Evolutionary conservation across 305 asterid species (phyloP).

Genomic region (Fraxinus greggii): DNA sequence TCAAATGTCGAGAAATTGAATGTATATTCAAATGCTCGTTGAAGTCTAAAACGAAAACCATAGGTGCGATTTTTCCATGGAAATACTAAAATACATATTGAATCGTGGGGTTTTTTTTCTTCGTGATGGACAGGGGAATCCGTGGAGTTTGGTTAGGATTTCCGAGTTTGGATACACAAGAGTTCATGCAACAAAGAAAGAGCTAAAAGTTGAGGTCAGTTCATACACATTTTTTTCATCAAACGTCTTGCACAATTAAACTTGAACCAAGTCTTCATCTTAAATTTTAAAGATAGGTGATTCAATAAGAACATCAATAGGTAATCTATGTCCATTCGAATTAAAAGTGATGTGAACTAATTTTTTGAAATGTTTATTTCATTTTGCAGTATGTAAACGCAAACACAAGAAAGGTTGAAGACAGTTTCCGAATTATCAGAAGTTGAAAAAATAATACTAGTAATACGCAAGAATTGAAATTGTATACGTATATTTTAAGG

Average conservation of each 20-base stretch:
- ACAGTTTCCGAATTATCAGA: constrained; percentile 51
- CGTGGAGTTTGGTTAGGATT: constrained; percentile 63
- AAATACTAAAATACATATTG: background rate
- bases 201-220: constrained; percentile 59
- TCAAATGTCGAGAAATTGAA: background rate
- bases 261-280: background rate
- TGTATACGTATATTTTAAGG: background rate
- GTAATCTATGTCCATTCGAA: background rate
- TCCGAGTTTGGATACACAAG: constrained; percentile 61
- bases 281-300: background rate
- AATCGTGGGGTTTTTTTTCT: background rate
- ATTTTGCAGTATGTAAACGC: constrained; percentile 65
- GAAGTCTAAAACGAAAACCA: background rate
- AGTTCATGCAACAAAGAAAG: constrained; percentile 47
- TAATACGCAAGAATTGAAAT: background rate
- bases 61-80: background rate
- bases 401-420: constrained; percentile 46
- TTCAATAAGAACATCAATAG: background rate
- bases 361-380: background rate
- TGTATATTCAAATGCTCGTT: background rate
- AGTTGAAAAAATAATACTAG: constrained; percentile 3
- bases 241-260: background rate
- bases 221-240: background rate
- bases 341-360: background rate
- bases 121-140: constrained; percentile 38